Conservation (phyloP, 495 filamentous ascomycete genomes). For the Penicillium desertorum region DNA sequence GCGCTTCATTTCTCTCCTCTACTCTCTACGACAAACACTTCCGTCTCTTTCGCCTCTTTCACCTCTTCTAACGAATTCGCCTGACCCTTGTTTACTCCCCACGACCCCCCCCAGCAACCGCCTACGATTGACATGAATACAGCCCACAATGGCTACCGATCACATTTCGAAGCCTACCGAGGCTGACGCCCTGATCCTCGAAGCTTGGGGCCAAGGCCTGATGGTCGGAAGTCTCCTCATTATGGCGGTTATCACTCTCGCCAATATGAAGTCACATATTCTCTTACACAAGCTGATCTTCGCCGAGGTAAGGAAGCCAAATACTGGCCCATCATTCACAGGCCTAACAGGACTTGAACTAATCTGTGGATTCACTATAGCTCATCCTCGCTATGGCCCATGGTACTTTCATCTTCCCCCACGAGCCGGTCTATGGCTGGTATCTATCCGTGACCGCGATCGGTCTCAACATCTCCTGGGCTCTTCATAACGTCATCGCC, state of each 20-base stretch:
- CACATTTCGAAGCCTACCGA: conserved; percentile 33
- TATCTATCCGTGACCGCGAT: conserved; percentile 49
- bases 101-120: not conserved
- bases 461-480: conserved; percentile 48
- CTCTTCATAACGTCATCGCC: conserved; percentile 49
- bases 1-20: not conserved
- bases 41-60: too few relatives aligned
- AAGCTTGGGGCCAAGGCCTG: conserved; percentile 51
- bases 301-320: conserved; percentile 35
- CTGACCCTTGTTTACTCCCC: not conserved
- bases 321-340: not conserved
- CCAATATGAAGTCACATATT: conserved; percentile 44
- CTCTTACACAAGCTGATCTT: conserved; percentile 50
- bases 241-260: conserved; percentile 44
- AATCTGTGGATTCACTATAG: conserved; percentile 14
- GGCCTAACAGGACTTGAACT: not conserved
- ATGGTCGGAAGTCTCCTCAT: conserved; percentile 50
- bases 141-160: conserved; percentile 19
- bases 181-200: conserved; percentile 41
- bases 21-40: not conserved
- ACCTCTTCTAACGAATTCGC: not conserved
- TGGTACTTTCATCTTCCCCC: conserved; percentile 49
- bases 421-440: conserved; percentile 45
- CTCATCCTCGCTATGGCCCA: conserved; percentile 39
- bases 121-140: conserved; percentile 5